Conservation (phyloP, 2,329 filamentous ascomycete species). For the Fusarium denticulatum region DNA sequence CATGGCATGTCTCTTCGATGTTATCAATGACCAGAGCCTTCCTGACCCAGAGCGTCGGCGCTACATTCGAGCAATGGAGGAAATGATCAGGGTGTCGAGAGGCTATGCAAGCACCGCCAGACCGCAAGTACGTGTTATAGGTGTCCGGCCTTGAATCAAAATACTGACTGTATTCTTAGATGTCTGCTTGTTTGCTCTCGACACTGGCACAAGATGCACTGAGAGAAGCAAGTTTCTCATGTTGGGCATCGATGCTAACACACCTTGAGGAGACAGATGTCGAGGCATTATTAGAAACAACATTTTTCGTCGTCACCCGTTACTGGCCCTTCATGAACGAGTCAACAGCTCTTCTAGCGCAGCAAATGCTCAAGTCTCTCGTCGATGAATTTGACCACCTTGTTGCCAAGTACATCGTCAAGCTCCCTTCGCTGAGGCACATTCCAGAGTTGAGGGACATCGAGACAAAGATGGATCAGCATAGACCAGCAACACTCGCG, state of each 20-base stretch:
- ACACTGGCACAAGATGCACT: constrained; percentile 80
- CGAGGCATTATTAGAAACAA: constrained; percentile 83
- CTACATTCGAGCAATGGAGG: constrained; percentile 84
- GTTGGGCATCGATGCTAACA: constrained; percentile 83
- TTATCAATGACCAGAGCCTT: constrained; percentile 76
- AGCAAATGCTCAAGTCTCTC: constrained; percentile 71
- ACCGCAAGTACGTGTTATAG: constrained; percentile 74
- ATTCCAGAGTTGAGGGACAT: constrained; percentile 76
- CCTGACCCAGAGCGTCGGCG: constrained; percentile 74
- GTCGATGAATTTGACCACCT: constrained; percentile 69
- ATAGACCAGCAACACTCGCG: constrained; percentile 62
- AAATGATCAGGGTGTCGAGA: constrained; percentile 83
- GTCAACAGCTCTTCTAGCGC: constrained; percentile 67
- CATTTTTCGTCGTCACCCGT: constrained; percentile 84
- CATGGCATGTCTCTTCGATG: constrained; percentile 82
- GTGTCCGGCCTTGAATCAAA: neutral
- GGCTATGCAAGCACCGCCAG: constrained; percentile 79
- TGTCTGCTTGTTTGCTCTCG: constrained; percentile 90
- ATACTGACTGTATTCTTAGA: constrained; percentile 58
- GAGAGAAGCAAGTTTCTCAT: constrained; percentile 80
- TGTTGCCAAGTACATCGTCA: constrained; percentile 74
- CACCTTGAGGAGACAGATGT: constrained; percentile 83
- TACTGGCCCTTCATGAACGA: constrained; percentile 78
- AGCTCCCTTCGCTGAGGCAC: constrained; percentile 79
- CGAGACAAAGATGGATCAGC: constrained; percentile 69